Percentiles rank a stretch among this genome's conserved stretches.
Evolutionary conservation across 768 basidiomycete genomes (phyloP).

Genomic region (Podaxis rugospora): DNA sequence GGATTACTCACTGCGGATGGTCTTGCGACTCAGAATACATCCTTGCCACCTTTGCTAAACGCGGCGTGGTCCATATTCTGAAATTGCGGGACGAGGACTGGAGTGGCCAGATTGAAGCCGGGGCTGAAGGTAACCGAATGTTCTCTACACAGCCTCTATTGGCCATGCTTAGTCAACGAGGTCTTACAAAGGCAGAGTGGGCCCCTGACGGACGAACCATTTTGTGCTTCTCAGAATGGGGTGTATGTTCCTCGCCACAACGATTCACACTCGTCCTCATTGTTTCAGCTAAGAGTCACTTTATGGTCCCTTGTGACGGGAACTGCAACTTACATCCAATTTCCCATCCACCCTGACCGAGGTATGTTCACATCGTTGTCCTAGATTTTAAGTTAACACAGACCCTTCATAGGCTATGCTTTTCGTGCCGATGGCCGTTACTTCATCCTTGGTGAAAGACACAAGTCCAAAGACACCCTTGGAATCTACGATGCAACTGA

Average conservation of each 20-base stretch:
- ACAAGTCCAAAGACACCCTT: conserved; percentile 84
- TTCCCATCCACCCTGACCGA: conserved; percentile 76
- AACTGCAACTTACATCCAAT: conserved; percentile 78
- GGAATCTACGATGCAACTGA: conserved; percentile 78
- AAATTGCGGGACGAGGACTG: conserved; percentile 78
- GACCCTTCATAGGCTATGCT: conserved; percentile 51
- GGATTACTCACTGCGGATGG: conserved; percentile 79
- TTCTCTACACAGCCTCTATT: neutral
- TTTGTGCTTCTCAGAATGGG: conserved; percentile 91
- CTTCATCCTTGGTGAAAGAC: conserved; percentile 82
- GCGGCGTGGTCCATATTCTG: conserved; percentile 69
- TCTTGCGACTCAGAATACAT: conserved; percentile 87
- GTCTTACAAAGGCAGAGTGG: conserved; percentile 87
- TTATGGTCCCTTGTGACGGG: conserved; percentile 81
- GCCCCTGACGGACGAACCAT: conserved; percentile 79
- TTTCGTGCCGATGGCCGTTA: conserved; percentile 81
- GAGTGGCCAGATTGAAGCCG: conserved; percentile 73
- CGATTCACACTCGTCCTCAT: neutral
- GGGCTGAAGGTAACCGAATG: conserved; percentile 54
- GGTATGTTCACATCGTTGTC: conserved; percentile 35
- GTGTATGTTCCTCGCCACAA: conserved; percentile 52
- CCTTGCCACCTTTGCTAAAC: conserved; percentile 72
- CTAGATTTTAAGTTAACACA: neutral
- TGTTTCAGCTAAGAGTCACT: conserved; percentile 70
- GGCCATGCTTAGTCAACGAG: conserved; percentile 24